phyloP scores from a whole-genome alignment of 73 alveolate species.

The Tetrahymena borealis region DNA sequence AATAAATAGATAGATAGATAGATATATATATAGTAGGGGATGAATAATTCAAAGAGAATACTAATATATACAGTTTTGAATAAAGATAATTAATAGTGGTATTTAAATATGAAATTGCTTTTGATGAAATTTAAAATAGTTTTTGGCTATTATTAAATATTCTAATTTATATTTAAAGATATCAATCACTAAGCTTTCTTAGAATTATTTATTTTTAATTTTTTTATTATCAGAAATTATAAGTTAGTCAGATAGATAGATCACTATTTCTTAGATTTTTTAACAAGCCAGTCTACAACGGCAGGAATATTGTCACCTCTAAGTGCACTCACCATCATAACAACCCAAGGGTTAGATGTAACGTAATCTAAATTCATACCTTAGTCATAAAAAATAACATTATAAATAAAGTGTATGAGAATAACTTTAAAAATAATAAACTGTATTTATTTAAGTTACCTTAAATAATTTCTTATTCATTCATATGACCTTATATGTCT shows the following conservation, averaged over 20 bases:
- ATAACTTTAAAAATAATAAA: not conserved
- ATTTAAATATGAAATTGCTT: no score
- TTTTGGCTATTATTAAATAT: no score
- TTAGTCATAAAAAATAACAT: not conserved
- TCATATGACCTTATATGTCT: conserved; percentile 82
- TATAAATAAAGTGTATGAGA: not conserved
- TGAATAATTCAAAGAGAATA: no score
- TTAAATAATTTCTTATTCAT: conserved; percentile 67
- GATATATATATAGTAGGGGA: no score
- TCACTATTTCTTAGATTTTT: conserved; percentile 49
- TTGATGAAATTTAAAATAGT: no score
- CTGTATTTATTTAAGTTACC: not conserved
- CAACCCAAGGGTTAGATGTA: conserved; percentile 79
- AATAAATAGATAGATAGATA: no score
- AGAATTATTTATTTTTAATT: not conserved
- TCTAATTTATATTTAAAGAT: no score
- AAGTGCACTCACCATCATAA: conserved; percentile 71
- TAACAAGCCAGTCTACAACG: conserved; percentile 78
- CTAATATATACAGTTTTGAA: no score
- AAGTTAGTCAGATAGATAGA: not conserved
- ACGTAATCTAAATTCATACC: conserved; percentile 85
- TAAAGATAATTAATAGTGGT: no score
- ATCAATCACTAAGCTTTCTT: not conserved
- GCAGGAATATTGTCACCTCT: conserved; percentile 71
- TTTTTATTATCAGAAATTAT: not conserved